phyloP scores from a whole-genome alignment of 352 stramenopile species.

The Phytophthora cactorum region DNA sequence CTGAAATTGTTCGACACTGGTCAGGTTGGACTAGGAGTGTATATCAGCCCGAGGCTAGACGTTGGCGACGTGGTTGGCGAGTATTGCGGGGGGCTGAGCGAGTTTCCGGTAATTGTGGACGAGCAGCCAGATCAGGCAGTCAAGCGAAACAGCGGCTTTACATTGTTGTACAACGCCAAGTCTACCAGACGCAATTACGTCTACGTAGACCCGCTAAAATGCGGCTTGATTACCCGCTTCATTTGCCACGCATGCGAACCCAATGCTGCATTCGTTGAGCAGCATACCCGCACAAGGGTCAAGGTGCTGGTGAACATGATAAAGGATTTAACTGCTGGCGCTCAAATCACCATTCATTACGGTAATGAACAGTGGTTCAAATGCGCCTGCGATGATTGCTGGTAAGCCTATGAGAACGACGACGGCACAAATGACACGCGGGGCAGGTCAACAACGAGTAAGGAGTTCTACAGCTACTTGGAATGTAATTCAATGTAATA shows the following conservation, averaged over 20 bases:
- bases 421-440: too few species aligned
- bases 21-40: not conserved
- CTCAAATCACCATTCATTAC: too few species aligned
- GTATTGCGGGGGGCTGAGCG: not conserved
- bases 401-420: not conserved
- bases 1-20: not conserved
- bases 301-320: too few species aligned
- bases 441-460: too few species aligned
- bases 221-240: not conserved
- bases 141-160: not conserved
- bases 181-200: not conserved
- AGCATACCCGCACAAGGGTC: too few species aligned
- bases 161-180: not conserved
- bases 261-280: too few species aligned
- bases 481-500: too few species aligned
- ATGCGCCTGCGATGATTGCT: not conserved
- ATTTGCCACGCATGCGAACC: too few species aligned
- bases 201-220: not conserved
- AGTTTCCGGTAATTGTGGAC: not conserved
- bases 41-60: not conserved
- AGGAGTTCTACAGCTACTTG: too few species aligned
- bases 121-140: not conserved
- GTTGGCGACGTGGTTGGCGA: not conserved
- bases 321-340: too few species aligned
- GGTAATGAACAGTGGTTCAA: too few species aligned